phyloP scores from a whole-genome alignment of 768 basidiomycete species.

The Astraeus odoratus region DNA sequence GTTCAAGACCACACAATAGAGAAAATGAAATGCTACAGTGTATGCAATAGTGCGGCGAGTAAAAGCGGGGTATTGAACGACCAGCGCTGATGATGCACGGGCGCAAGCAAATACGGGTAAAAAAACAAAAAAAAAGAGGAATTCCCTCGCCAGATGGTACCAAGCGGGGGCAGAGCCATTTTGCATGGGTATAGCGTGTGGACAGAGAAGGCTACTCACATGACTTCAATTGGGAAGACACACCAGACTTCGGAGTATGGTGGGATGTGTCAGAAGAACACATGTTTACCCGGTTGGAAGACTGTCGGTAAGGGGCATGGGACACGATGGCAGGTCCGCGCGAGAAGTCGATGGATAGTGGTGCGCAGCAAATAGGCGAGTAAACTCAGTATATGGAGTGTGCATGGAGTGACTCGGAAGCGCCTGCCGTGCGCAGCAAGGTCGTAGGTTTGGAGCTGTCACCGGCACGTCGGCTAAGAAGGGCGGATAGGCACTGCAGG shows the following conservation, averaged over 20 bases:
- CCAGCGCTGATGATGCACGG: constrained; percentile 18
- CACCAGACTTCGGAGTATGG: background rate
- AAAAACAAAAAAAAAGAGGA: background rate
- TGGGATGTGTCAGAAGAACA: background rate
- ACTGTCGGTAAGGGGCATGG: too few species aligned
- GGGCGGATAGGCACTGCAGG: background rate
- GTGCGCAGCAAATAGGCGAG: background rate
- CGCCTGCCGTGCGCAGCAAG: background rate
- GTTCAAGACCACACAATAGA: background rate
- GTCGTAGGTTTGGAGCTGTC: background rate
- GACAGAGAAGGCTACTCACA: too few species aligned
- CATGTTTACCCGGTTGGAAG: background rate
- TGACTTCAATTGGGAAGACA: background rate
- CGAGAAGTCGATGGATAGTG: background rate
- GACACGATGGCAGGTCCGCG: background rate
- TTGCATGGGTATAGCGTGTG: too few species aligned
- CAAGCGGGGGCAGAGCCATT: too few species aligned
- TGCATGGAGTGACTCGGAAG: background rate
- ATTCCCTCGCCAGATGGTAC: too few species aligned
- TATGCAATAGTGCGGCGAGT: background rate
- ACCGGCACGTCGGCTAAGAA: background rate
- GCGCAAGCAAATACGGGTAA: background rate
- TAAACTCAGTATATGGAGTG: background rate
- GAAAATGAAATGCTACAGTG: background rate
- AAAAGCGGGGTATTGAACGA: constrained; percentile 20